Conservation (phyloP, 2,329 filamentous ascomycete species). For the Delphinella strobiligena region DNA sequence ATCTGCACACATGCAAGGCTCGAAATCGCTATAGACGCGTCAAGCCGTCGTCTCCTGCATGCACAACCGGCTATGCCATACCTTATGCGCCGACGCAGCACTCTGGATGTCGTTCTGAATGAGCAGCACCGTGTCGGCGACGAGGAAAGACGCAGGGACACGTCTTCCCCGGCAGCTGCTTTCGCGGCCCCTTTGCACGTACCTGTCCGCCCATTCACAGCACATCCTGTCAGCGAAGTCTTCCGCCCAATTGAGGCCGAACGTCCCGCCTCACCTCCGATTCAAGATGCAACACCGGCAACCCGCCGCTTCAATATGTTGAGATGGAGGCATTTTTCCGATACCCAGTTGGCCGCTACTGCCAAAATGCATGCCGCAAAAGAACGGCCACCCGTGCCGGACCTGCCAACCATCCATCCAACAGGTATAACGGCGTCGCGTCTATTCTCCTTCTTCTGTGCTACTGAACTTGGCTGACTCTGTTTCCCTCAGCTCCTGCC, state of each 20-base stretch:
- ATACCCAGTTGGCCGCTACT: constrained; percentile 70
- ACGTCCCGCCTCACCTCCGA: constrained; percentile 9
- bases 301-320: constrained; percentile 53
- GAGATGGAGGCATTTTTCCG: constrained; percentile 83
- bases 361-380: constrained; percentile 56
- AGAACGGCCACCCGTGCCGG: constrained; percentile 36
- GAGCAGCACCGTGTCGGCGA: constrained; percentile 6
- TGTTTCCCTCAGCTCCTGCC: constrained; percentile 33
- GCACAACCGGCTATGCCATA: constrained; percentile 20
- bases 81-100: constrained; percentile 28
- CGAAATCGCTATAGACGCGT: constrained; percentile 1
- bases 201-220: background rate
- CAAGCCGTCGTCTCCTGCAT: constrained; percentile 2
- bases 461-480: constrained; percentile 3
- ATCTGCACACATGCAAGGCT: constrained; percentile 5
- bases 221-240: constrained; percentile 4
- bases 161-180: background rate
- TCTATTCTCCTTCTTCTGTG: constrained; percentile 11
- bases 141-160: constrained; percentile 1
- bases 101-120: constrained; percentile 25
- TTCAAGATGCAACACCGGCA: constrained; percentile 8
- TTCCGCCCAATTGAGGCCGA: constrained; percentile 2
- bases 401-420: constrained; percentile 23
- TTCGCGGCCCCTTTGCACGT: background rate
- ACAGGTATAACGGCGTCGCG: constrained; percentile 10